These are phyloP conservation scores for Tuber umbilicatum DNA, from an alignment of 495 filamentous ascomycete genomes.

Conservation along the genomic window DNA sequence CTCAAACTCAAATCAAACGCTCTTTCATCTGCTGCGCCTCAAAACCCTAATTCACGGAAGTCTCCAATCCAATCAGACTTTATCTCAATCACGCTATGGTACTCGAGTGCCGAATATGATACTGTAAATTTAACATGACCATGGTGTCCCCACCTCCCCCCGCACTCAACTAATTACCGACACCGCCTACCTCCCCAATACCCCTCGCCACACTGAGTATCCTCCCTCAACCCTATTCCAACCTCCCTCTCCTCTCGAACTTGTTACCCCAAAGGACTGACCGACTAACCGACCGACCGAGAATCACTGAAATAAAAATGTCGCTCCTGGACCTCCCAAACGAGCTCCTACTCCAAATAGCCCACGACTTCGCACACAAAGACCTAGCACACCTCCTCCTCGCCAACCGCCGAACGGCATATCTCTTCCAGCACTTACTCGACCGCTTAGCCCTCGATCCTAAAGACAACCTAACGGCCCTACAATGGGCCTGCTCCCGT, in stretches of 20 bases:
- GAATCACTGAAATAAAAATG: not conserved
- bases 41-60: not conserved
- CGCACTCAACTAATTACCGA: not conserved
- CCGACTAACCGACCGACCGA: not conserved
- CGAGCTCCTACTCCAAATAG: conserved; percentile 3
- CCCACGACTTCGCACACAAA: not conserved
- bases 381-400: conserved; percentile 10
- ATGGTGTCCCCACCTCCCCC: not conserved
- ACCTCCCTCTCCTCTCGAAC: not conserved
- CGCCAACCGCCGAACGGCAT: conserved; percentile 3
- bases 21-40: not conserved
- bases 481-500: conserved; percentile 4
- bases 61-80: not conserved
- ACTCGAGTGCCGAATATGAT: no score
- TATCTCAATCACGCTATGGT: not conserved
- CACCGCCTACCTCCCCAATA: not conserved
- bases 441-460: conserved; percentile 7
- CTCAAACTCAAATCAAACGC: not conserved
- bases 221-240: not conserved
- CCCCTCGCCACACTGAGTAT: not conserved
- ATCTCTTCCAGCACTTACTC: conserved; percentile 5
- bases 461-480: not conserved
- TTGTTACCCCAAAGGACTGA: not conserved
- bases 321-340: conserved; percentile 22
- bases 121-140: not conserved